Conservation (phyloP, 441 rosid genomes). For the Lepidium campestre region DNA sequence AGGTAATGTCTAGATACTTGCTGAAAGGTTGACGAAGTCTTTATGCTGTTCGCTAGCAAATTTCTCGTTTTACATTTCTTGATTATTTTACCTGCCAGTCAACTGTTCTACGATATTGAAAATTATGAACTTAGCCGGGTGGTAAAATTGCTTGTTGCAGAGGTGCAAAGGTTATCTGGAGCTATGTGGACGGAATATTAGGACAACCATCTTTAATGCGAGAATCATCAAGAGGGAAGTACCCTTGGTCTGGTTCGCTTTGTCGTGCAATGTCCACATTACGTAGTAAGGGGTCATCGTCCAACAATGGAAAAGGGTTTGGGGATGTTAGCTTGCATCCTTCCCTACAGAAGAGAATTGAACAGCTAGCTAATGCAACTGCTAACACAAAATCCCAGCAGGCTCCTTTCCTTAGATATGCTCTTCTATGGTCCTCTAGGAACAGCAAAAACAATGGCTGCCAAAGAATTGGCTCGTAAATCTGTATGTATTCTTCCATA, state of each 20-base stretch:
- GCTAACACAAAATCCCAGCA: slow-evolving; percentile 91
- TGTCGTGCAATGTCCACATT: slow-evolving; percentile 48
- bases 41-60: background rate
- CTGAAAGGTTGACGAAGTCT: background rate
- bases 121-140: background rate
- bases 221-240: slow-evolving; percentile 92
- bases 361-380: slow-evolving; percentile 79
- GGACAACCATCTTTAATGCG: slow-evolving; percentile 95
- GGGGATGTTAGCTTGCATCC: slow-evolving; percentile 92
- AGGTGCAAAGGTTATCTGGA: slow-evolving; percentile 95
- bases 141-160: slow-evolving; percentile 35
- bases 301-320: slow-evolving; percentile 65
- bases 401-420: slow-evolving; percentile 92
- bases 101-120: background rate
- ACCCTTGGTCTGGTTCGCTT: slow-evolving; percentile 90
- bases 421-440: slow-evolving; percentile 98
- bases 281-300: slow-evolving; percentile 36
- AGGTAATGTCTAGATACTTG: slow-evolving; percentile 42
- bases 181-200: slow-evolving; percentile 91
- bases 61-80: background rate
- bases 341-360: slow-evolving; percentile 71
- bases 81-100: background rate
- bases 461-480: slow-evolving; percentile 79
- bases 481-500: slow-evolving; percentile 54
- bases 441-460: slow-evolving; percentile 99